phyloP scores from a whole-genome alignment of 2,329 filamentous ascomycete genomes.

The Cladophialophora yegresii region DNA sequence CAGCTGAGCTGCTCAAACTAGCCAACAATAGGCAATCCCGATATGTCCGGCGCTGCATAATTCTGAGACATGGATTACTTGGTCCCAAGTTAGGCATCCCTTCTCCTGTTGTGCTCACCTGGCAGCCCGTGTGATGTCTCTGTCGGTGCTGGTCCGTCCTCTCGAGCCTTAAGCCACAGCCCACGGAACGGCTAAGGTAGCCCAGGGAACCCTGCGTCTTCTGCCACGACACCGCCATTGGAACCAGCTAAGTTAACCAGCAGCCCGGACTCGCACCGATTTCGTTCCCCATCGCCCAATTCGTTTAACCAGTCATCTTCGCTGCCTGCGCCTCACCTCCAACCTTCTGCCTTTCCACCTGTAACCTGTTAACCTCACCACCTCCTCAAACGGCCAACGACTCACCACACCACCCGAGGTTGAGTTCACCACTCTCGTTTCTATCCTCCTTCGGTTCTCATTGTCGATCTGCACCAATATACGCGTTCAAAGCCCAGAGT shows the following conservation, averaged over 20 bases:
- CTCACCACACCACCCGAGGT: conserved; percentile 21
- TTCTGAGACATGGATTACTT: conserved; percentile 17
- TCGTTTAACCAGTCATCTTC: conserved; percentile 14
- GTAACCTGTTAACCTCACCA: conserved; percentile 17
- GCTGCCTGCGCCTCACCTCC: conserved; percentile 18
- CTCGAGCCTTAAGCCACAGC: neutral
- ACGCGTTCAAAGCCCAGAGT: conserved; percentile 24
- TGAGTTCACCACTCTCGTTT: conserved; percentile 29
- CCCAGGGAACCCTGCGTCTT: conserved; percentile 2
- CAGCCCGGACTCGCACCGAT: conserved; percentile 4
- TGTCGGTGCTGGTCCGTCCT: neutral
- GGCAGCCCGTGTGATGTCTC: neutral
- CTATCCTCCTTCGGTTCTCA: conserved; percentile 11
- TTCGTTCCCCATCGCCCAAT: conserved; percentile 5
- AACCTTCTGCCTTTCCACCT: neutral
- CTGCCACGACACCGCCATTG: conserved; percentile 1
- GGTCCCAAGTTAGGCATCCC: conserved; percentile 10
- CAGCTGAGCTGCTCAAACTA: neutral
- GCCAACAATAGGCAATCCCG: neutral
- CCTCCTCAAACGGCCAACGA: conserved; percentile 20
- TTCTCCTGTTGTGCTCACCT: neutral
- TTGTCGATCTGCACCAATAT: neutral
- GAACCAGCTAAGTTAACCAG: neutral
- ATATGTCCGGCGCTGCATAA: conserved; percentile 5
- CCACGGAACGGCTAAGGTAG: neutral